Evolutionary conservation across 192 early-diverging fungal genomes (phyloP), one percentile per base, ranked within the genome.

Genomic region (Coemansia sp.): DNA sequence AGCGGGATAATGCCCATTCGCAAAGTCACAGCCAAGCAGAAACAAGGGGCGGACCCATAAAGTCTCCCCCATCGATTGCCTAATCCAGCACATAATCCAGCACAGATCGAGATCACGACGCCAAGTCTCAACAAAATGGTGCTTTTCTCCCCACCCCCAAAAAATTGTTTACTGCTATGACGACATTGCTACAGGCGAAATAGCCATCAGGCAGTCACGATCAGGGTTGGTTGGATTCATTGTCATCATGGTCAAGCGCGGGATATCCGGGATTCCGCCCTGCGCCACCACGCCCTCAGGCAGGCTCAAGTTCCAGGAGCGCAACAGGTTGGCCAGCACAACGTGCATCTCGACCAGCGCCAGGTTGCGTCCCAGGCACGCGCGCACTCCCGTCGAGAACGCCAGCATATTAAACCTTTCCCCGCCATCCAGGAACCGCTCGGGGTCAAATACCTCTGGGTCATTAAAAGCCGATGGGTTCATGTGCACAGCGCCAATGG

Each of bases 371-470:
- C 82, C 82, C 37, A 82, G 39, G 15, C 83, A 85, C 3, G 79
- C 70, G 4, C 82, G 78, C 24, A 76, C 74, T n/a, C 83, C 83
- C 3, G 61, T 72, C 0, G 83, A 77, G 46, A 85, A 85, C 17
- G 78, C 65, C 43, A 83, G 10, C 65, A 74, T 17, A 43, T 65
- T 73, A 4, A 59, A 58, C 18, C 32, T 18, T 24, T 63, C 58
- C 2, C 33, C 15, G 1, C 32, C 37, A 0, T 41, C 35, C 68
- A 83, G 12, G 26, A 83, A 83, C 38, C 81, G 58, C 8, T 80
- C 76, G 2, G 81, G 81, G n/a, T 72, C 40, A 56, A 83, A 83
- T 7, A 29, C 2, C 0, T 22, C 8, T 0, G 76, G 76, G 1
- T 39, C 21, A 0, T 21, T 24, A 42, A 71, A 83, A 8, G 21